These are phyloP conservation scores for Ceratobasidium sp. DNA, from an alignment of 1,284 basidiomycete species.

Conservation along the genomic window DNA sequence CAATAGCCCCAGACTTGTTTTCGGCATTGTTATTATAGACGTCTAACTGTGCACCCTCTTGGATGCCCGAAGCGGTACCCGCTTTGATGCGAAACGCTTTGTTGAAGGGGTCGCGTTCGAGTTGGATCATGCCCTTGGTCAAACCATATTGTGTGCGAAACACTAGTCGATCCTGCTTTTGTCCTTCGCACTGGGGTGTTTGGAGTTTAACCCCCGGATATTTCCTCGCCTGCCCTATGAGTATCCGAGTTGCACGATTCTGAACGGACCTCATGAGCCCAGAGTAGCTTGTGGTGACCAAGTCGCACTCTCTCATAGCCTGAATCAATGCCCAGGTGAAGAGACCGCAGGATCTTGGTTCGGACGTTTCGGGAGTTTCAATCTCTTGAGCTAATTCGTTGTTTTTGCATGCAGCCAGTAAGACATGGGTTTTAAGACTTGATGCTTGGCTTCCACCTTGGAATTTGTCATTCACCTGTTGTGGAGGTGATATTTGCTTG, in stretches of 20 bases:
- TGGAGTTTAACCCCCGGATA: not conserved
- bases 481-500: not conserved
- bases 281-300: conserved; percentile 10
- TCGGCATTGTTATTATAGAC: conserved; percentile 1
- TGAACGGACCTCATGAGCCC: not conserved
- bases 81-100: not conserved
- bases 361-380: not conserved
- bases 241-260: no score
- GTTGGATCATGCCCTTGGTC: conserved; percentile 15
- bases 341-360: not conserved
- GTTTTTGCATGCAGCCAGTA: conserved; percentile 24
- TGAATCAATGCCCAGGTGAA: conserved; percentile 1
- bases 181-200: conserved; percentile 31
- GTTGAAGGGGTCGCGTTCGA: not conserved
- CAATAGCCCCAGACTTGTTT: not conserved
- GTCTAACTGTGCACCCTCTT: not conserved
- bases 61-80: conserved; percentile 17
- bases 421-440: conserved; percentile 1
- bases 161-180: conserved; percentile 20
- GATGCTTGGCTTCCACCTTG: not conserved
- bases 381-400: not conserved
- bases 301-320: not conserved
- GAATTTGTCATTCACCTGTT: not conserved
- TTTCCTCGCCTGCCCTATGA: no score
- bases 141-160: conserved; percentile 16